Conservation (phyloP, 805 yeast genomes). For the Metschnikowia anglica region DNA sequence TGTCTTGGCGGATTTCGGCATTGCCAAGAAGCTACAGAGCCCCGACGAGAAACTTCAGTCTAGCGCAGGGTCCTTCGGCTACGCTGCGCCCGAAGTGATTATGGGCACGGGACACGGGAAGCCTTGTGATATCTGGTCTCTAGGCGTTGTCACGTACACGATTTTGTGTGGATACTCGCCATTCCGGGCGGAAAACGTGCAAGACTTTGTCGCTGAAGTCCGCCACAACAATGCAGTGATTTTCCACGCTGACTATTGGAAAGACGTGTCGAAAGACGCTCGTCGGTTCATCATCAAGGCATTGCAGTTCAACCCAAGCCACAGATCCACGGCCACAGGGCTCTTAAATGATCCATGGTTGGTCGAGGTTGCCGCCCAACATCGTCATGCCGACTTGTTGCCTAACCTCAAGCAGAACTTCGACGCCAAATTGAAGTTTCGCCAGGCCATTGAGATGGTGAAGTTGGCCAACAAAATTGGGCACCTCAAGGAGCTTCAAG, state of each 20-base stretch:
- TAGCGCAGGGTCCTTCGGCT: constrained; percentile 92
- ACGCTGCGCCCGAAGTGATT: constrained; percentile 95
- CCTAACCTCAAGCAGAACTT: constrained; percentile 79
- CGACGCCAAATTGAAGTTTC: constrained; percentile 79
- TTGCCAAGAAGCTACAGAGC: constrained; percentile 70
- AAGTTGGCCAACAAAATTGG: constrained; percentile 75
- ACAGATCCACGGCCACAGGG: constrained; percentile 67
- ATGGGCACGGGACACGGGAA: constrained; percentile 84
- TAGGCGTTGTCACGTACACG: constrained; percentile 91
- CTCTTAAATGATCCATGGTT: constrained; percentile 74
- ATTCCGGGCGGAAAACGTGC: constrained; percentile 78
- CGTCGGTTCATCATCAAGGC: constrained; percentile 72
- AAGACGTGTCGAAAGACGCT: constrained; percentile 74
- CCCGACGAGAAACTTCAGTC: constrained; percentile 62
- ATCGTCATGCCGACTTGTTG: constrained; percentile 64
- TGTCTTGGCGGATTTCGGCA: constrained; percentile 94
- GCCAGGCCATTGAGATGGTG: constrained; percentile 82
- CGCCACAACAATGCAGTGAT: constrained; percentile 69
- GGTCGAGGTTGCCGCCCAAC: constrained; percentile 46
- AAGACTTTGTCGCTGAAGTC: constrained; percentile 80
- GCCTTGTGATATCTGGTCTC: constrained; percentile 94
- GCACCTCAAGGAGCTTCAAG: constrained; percentile 62
- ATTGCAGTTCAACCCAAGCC: constrained; percentile 62
- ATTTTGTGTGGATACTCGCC: constrained; percentile 91
- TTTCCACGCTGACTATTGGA: constrained; percentile 88